phyloP scores from a whole-genome alignment of 2,329 filamentous ascomycete genomes.

The Aspergillus sp. region DNA sequence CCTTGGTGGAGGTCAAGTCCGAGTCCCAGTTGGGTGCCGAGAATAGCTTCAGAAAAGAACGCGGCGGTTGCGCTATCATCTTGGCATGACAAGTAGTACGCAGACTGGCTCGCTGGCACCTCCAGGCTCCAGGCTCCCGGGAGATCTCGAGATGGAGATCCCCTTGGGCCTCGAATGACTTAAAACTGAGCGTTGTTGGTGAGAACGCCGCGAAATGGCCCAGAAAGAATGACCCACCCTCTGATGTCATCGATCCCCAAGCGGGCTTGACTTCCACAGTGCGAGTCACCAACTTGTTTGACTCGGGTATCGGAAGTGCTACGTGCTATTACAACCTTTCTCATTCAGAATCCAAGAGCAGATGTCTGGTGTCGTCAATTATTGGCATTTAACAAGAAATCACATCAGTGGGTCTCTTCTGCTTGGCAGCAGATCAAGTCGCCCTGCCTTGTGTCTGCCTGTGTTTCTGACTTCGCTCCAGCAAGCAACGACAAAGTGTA shows the following conservation, averaged over 20 bases:
- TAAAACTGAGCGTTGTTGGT: not conserved
- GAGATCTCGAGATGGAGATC: not conserved
- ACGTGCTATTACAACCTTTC: not conserved
- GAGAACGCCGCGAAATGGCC: not conserved
- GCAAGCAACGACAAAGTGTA: no score
- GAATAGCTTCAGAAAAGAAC: slow-evolving; percentile 9
- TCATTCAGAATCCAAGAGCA: not conserved
- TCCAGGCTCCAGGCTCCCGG: not conserved
- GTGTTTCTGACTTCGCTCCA: no score
- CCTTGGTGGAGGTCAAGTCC: not conserved
- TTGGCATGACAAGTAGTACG: slow-evolving; percentile 4
- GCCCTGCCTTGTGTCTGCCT: not conserved
- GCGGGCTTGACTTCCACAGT: not conserved
- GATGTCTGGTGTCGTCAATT: not conserved
- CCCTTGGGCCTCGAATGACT: not conserved
- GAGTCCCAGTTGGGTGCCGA: slow-evolving; percentile 5
- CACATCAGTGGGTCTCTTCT: slow-evolving; percentile 10
- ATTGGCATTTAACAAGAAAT: slow-evolving; percentile 11
- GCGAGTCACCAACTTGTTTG: no score
- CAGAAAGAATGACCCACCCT: slow-evolving; percentile 2
- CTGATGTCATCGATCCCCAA: slow-evolving; percentile 2
- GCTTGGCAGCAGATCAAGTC: slow-evolving; percentile 11
- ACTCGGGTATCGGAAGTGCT: not conserved
- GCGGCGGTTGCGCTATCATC: slow-evolving; percentile 3
- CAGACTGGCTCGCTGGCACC: not conserved